These are phyloP conservation scores for Coemansia reversa DNA, from an alignment of 192 early-diverging fungal genomes.

Conservation along the genomic window DNA sequence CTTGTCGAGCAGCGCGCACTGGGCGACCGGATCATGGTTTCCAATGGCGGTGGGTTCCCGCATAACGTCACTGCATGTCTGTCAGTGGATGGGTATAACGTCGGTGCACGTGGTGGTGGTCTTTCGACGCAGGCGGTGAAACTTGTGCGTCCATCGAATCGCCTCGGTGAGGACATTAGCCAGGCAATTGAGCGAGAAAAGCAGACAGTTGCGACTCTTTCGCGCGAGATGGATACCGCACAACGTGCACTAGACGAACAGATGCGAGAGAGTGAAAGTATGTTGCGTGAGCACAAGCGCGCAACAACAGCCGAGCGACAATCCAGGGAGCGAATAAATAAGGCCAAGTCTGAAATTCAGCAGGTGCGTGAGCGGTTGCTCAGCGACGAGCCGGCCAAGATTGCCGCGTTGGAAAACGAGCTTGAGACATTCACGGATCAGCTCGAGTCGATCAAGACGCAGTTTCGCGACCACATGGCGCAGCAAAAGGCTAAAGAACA, in stretches of 20 bases:
- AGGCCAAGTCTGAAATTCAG: slow-evolving; percentile 38
- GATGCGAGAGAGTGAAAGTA: slow-evolving; percentile 36
- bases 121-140: slow-evolving; percentile 46
- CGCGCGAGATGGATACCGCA: slow-evolving; percentile 10
- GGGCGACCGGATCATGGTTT: slow-evolving; percentile 49
- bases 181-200: slow-evolving; percentile 35
- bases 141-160: slow-evolving; percentile 42
- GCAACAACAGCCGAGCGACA: slow-evolving; percentile 39
- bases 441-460: slow-evolving; percentile 60
- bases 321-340: slow-evolving; percentile 35
- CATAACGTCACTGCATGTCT: slow-evolving; percentile 63
- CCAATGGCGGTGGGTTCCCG: slow-evolving; percentile 59
- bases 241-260: slow-evolving; percentile 22
- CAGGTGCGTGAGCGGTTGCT: slow-evolving; percentile 56
- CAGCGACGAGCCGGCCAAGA: slow-evolving; percentile 65
- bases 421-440: slow-evolving; percentile 50
- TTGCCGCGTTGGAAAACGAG: slow-evolving; percentile 60
- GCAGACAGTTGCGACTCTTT: slow-evolving; percentile 18
- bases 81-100: slow-evolving; percentile 59
- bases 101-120: slow-evolving; percentile 58
- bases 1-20: slow-evolving; percentile 56
- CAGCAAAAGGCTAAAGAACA: slow-evolving; percentile 52
- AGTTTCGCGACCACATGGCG: slow-evolving; percentile 57
- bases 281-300: slow-evolving; percentile 32
- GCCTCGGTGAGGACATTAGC: slow-evolving; percentile 58